Evolutionary conservation across 2,329 filamentous ascomycete genomes (phyloP), one percentile per base, ranked within the genome.

Genomic region (Sarocladiaceae sp.): DNA sequence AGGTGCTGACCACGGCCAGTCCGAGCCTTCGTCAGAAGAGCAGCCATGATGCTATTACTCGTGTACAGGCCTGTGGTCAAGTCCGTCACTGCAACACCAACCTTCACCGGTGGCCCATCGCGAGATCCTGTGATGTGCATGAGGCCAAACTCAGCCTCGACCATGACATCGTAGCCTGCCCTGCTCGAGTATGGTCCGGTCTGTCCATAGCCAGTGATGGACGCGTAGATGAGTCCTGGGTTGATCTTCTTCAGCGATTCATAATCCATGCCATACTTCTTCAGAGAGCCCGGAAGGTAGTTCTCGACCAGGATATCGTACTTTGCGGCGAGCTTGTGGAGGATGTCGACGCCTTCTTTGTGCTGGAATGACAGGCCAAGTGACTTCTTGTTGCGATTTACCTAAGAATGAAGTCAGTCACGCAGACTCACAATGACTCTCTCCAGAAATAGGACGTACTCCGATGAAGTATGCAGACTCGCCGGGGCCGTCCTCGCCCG

Each of bases 131-230:
- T 99, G 61, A 99, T 97, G 71, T 99, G 94, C 94, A 99, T 99
- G 53, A 99, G 73, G 1, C 94, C 94, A 72, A 99, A 92, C 67
- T 97, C 94, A 54, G 94, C 94, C 74, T 99, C 94, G 11, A 99
- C 93, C 93, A 99, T 99, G 59, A 99, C 94, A 70, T 99, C 94
- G 76, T 99, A 99, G 4, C 94, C 94, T 3, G 94, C 91, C 13
- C 94, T 81, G 57, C 84, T 82, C 5, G 86, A 83, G 69, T 96
- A 96, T 0, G 94, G 94, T 0, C 94, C 94, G 1, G 89, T 96
- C 66, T 99, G 94, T 2, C 94, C 94, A 64, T 97, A 99, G 1
- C 94, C 94, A 0, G 94, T 99, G 61, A 99, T 96, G 59, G 90
- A 96, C 13, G 93, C 91, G 65, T 99, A 99, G 59, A 99, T 89